Evolutionary conservation across 2,329 filamentous ascomycete species (phyloP), one percentile per base, ranked within the genome.

Genomic region (Trichoderma lentiforme): DNA sequence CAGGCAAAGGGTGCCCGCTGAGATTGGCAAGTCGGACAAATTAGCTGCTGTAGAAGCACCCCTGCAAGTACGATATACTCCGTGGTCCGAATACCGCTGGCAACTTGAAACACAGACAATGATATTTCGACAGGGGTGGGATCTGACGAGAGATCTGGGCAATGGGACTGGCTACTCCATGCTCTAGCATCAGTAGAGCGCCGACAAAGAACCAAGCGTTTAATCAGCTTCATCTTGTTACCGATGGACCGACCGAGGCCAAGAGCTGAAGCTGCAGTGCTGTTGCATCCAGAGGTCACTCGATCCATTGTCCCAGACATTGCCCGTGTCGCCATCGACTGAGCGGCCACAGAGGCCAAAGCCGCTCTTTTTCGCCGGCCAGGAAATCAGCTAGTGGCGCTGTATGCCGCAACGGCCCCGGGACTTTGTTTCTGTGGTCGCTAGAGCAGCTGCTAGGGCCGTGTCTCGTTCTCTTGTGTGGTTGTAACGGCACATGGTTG

Each of bases 181-280:
- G 24, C 56, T 18, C 56, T 28, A 28, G 18, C 28, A 51, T 34
- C 57, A 62, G 24, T 30, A 51, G n/a, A 51, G 43, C 9, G 43
- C n/a, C 53, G 21, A 62, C 39, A 21, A 34, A 15, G 18, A 4
- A 39, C 28, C 66, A 11, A 28, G 15, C 51, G 34, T 2, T 56
- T 24, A 11, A 53, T 3, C 34, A 36, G 34, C 18, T 51, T 9
- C 43, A 18, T 58, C 28, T 30, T n/a, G 24, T 11, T 11, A 18
- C 30, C 56, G 21, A 61, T 61, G 36, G 66, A 62, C 36, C 39
- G 56, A 69, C 18, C 56, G 66, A 69, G 66, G 56, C 67, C 67
- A 36, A 6, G 47, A 62, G 67, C 67, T 70, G 67, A 70, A 70
- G 67, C 67, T 70, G 65, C 65, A 61, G 56, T 69, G 67, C 57